Evolutionary conservation across 2,329 filamentous ascomycete genomes (phyloP), one percentile per base, ranked within the genome.

Genomic region (Phaeoacremonium minimum): DNA sequence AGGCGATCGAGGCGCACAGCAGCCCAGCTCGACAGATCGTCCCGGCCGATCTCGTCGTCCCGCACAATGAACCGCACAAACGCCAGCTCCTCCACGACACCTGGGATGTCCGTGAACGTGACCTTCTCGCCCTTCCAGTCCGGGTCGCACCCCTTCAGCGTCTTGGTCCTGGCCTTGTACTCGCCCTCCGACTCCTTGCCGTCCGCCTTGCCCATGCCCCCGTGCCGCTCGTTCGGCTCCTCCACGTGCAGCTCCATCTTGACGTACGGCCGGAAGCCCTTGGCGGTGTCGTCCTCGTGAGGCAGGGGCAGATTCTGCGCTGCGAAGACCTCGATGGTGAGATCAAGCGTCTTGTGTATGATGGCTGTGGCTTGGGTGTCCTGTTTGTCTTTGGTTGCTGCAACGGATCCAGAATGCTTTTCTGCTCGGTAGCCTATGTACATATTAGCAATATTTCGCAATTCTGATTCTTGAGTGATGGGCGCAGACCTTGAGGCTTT

Each of bases 191-290:
- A 9, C 34, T 39, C 16, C 42, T 28, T 15, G 34, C 19, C 26
- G 42, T 43, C 30, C 14, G 32, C 40, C 14, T 30, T 35, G 32
- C 36, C 38, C 18, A 32, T 38, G 18, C 40, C 38, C 44, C 47
- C 48, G 22, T 59, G 52, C 12, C 58, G 58, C 43, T 73, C 67
- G 35, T 69, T 64, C 20, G 67, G 67, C n/a, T 69, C 80, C 56
- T 93, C 87, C 17, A 88, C 79, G 63, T 96, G 90, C 40, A 96
- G 61, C 56, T 93, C 85, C 37, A 85, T 77, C 57, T 88, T 91
- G 54, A 95, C 66, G 55, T 93, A 95, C 0, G 88, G 89, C 41
- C 80, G 75, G 58, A 94, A 85, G 15, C 73, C 67, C 43, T 71
- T 63, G 30, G 60, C 57, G 5, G 66, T 67, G 28, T 67, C 66